Conservation (phyloP, 164 flowering plant species). For the Vitis labrusca region DNA sequence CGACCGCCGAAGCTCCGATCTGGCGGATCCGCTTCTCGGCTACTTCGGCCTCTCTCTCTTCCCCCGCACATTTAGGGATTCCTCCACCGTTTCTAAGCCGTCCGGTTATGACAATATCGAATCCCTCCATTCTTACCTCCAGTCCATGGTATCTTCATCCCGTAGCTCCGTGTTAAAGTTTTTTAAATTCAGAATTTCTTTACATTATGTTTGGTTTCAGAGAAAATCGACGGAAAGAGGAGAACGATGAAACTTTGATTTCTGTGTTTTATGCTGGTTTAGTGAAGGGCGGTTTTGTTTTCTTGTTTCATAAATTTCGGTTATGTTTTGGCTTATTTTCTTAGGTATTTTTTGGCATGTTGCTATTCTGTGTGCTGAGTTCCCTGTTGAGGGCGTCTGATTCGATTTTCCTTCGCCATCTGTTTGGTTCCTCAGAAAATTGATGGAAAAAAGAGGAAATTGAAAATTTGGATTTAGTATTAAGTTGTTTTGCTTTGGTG, state of each 20-base stretch:
- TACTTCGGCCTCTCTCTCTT: slow-evolving; percentile 34
- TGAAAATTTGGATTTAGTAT: neutral
- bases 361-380: too few relatives aligned
- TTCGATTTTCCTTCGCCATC: neutral
- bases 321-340: neutral
- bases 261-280: neutral
- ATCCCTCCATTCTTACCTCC: slow-evolving; percentile 30
- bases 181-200: neutral
- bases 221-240: neutral
- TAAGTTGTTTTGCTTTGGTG: neutral
- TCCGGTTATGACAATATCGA: slow-evolving; percentile 27
- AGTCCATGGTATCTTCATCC: slow-evolving; percentile 35
- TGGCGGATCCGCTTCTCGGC: slow-evolving; percentile 40
- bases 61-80: slow-evolving; percentile 35
- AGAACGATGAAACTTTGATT: neutral
- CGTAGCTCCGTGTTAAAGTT: too few relatives aligned
- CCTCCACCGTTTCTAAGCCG: slow-evolving; percentile 13
- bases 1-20: slow-evolving; percentile 16
- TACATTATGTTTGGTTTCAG: neutral
- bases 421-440: slow-evolving; percentile 4
- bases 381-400: too few relatives aligned
- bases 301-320: neutral
- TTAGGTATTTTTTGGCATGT: neutral
- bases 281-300: neutral
- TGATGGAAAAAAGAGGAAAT: neutral